Conservation (phyloP, 768 basidiomycete species). For the Cantharellus anzutake region DNA sequence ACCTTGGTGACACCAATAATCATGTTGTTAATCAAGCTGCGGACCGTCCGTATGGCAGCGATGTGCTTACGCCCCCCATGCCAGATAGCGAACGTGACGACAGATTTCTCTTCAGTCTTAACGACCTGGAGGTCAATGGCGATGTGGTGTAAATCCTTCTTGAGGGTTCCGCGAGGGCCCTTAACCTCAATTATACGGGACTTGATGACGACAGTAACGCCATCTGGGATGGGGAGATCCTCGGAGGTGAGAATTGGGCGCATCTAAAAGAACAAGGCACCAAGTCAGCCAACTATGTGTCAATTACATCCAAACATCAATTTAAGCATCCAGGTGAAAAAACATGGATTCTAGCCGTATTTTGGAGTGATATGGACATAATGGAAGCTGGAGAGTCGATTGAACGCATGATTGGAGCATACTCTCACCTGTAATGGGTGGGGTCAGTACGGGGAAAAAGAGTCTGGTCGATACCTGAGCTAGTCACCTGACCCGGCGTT, state of each 20-base stretch:
- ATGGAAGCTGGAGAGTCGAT: too few species aligned
- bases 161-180: slow-evolving; percentile 83
- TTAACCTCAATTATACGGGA: slow-evolving; percentile 79
- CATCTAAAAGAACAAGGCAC: slow-evolving; percentile 33
- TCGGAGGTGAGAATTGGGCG: slow-evolving; percentile 85
- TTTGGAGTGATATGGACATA: too few species aligned
- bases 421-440: too few species aligned
- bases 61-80: slow-evolving; percentile 97
- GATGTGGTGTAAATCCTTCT: slow-evolving; percentile 82
- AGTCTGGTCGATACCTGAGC: too few species aligned
- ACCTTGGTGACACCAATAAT: slow-evolving; percentile 93
- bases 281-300: neutral
- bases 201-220: slow-evolving; percentile 74
- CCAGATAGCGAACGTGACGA: slow-evolving; percentile 87
- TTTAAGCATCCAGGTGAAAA: too few species aligned
- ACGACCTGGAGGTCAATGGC: slow-evolving; percentile 83
- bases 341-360: too few species aligned
- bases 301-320: too few species aligned
- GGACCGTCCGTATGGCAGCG: slow-evolving; percentile 92
- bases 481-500: too few species aligned
- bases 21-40: slow-evolving; percentile 93
- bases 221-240: slow-evolving; percentile 77
- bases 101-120: slow-evolving; percentile 39
- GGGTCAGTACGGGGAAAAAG: too few species aligned
- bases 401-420: too few species aligned